These are phyloP conservation scores for Aspergillus biplanus DNA, from an alignment of 495 filamentous ascomycete genomes.

Conservation along the genomic window DNA sequence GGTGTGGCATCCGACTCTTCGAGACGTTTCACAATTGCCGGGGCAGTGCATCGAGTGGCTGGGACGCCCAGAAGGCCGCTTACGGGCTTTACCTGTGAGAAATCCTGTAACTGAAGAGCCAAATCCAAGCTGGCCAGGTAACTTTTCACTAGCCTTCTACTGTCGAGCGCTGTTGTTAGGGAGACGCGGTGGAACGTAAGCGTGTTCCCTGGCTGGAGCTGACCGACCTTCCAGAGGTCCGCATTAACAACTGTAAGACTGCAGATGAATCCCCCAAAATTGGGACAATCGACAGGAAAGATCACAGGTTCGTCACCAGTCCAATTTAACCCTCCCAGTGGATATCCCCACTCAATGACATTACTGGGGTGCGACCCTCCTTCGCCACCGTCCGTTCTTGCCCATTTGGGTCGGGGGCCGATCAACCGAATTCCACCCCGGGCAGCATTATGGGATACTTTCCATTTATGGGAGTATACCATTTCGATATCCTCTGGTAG, in stretches of 20 bases:
- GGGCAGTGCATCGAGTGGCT: constrained; percentile 11
- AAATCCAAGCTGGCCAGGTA: not conserved
- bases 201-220: constrained; percentile 25
- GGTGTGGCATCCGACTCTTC: not conserved
- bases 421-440: constrained; percentile 25
- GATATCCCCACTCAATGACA: constrained; percentile 27
- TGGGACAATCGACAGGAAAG: constrained; percentile 26
- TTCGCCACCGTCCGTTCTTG: constrained; percentile 23
- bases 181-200: constrained; percentile 9
- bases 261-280: constrained; percentile 26
- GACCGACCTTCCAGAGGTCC: constrained; percentile 31
- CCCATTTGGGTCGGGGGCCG: constrained; percentile 26
- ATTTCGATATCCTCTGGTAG: constrained; percentile 50
- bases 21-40: not conserved
- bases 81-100: not conserved
- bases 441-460: constrained; percentile 25
- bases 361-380: constrained; percentile 28
- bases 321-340: constrained; percentile 26
- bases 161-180: constrained; percentile 5
- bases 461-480: constrained; percentile 42
- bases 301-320: constrained; percentile 30
- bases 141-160: not conserved
- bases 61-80: constrained; percentile 4
- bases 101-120: not conserved
- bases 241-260: constrained; percentile 20